Evolutionary conservation across 2,329 filamentous ascomycete genomes (phyloP).

Genomic region (Phaeoacremonium minimum): DNA sequence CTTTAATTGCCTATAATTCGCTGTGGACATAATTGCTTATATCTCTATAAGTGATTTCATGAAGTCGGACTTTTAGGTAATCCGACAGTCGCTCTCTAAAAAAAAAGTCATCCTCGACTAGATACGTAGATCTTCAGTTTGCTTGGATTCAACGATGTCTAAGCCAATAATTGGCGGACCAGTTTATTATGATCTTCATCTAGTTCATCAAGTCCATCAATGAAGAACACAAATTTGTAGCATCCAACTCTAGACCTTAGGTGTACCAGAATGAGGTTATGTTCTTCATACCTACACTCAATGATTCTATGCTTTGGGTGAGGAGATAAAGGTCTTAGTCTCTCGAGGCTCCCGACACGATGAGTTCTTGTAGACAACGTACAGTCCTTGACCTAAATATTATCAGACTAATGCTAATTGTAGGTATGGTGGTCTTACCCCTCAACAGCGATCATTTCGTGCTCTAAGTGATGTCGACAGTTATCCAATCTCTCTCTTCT

Average conservation of each 20-base stretch:
- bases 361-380: too few relatives aligned
- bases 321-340: too few relatives aligned
- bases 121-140: slow-evolving; percentile 2
- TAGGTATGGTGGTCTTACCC: too few relatives aligned
- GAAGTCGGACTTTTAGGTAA: slow-evolving; percentile 1
- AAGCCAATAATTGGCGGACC: slow-evolving; percentile 7
- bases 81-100: slow-evolving; percentile 1
- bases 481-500: slow-evolving; percentile 2
- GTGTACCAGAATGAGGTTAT: too few relatives aligned
- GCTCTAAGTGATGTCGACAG: slow-evolving; percentile 2
- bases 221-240: slow-evolving; percentile 11
- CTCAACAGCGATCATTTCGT: too few relatives aligned
- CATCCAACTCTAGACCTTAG: slow-evolving; percentile 9
- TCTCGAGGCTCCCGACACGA: too few relatives aligned
- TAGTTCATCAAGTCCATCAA: slow-evolving; percentile 15
- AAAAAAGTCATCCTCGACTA: slow-evolving; percentile 2
- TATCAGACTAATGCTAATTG: too few relatives aligned
- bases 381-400: too few relatives aligned
- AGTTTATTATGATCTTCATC: slow-evolving; percentile 12
- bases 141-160: background rate
- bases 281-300: too few relatives aligned
- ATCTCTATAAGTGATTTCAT: background rate
- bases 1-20: background rate
- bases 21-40: background rate
- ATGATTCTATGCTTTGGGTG: too few relatives aligned